A percentile compares a stretch with the other conserved stretches of the same genome.
Evolutionary conservation across 2,329 filamentous ascomycete genomes (phyloP).

Genomic region (Pleoardoris graminearum): DNA sequence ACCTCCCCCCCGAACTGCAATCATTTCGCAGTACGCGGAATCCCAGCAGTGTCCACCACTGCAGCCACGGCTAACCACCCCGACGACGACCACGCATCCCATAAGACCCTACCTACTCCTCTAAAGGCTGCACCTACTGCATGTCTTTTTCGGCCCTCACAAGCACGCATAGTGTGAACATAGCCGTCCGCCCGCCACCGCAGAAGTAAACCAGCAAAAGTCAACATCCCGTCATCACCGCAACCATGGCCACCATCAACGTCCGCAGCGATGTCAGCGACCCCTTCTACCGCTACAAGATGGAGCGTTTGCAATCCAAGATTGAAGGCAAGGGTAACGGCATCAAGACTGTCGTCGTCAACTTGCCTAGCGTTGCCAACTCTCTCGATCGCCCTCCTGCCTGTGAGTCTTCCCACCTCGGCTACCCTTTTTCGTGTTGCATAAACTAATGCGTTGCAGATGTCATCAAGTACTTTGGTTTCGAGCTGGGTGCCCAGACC

Average conservation of each 20-base stretch:
- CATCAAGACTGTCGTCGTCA: slow-evolving; percentile 98
- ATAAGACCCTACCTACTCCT: slow-evolving; percentile 24
- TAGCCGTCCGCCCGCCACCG: slow-evolving; percentile 34
- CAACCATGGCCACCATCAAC: slow-evolving; percentile 95
- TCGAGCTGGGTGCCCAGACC: slow-evolving; percentile 97
- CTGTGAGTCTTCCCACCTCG: slow-evolving; percentile 49
- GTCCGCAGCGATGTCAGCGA: slow-evolving; percentile 96
- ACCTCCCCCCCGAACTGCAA: slow-evolving; percentile 93
- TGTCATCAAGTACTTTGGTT: slow-evolving; percentile 99
- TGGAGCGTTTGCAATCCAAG: slow-evolving; percentile 98
- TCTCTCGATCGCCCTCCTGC: slow-evolving; percentile 89
- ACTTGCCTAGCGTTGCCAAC: slow-evolving; percentile 88
- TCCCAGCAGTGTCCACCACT: slow-evolving; percentile 86
- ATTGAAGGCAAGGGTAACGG: slow-evolving; percentile 99
- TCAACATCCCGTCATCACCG: slow-evolving; percentile 47
- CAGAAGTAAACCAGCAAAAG: slow-evolving; percentile 29
- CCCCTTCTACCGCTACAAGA: slow-evolving; percentile 99
- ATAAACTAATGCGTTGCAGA: slow-evolving; percentile 48
- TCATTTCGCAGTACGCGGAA: slow-evolving; percentile 94
- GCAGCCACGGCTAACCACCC: slow-evolving; percentile 84
- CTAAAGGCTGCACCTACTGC: slow-evolving; percentile 51
- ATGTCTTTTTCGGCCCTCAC: slow-evolving; percentile 66
- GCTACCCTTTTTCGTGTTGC: not conserved
- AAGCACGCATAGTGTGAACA: slow-evolving; percentile 46
- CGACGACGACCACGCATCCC: slow-evolving; percentile 43